Conservation (phyloP, 23 red algal genomes). For the Chondrus crispus region DNA sequence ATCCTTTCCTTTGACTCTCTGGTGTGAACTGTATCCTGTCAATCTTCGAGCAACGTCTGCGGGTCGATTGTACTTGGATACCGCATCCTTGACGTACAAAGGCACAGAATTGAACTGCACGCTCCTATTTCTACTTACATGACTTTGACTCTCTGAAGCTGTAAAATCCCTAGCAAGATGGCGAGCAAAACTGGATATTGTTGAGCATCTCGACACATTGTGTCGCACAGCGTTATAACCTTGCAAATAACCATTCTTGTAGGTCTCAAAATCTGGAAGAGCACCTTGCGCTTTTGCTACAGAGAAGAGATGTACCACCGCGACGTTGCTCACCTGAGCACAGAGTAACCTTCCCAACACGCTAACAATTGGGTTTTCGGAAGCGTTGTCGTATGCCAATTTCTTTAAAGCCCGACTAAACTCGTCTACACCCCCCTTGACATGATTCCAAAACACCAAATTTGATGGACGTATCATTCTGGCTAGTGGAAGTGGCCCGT, state of each 20-base stretch:
- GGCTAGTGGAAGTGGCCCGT: not conserved
- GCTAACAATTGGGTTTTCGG: not conserved
- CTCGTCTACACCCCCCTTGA: conserved; percentile 12
- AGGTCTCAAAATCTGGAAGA: not conserved
- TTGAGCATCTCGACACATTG: not conserved
- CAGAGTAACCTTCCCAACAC: not conserved
- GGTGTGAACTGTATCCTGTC: not conserved
- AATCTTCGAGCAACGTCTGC: not conserved
- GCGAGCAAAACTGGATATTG: not conserved
- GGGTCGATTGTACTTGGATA: not conserved
- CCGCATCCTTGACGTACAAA: not conserved
- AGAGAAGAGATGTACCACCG: not conserved
- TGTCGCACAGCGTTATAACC: not conserved
- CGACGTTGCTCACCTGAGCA: not conserved
- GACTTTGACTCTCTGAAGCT: not conserved
- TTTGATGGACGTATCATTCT: not conserved
- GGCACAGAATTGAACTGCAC: not conserved
- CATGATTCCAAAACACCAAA: not conserved
- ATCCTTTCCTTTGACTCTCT: conserved; percentile 9
- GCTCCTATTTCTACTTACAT: too few relatives aligned
- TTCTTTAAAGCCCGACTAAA: not conserved
- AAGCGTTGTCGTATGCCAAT: not conserved
- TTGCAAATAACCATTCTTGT: not conserved
- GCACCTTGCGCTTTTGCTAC: not conserved
- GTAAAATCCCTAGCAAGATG: not conserved